These are phyloP conservation scores for Coemansia sp. DNA, from an alignment of 192 early-diverging fungal genomes.

Conservation along the genomic window DNA sequence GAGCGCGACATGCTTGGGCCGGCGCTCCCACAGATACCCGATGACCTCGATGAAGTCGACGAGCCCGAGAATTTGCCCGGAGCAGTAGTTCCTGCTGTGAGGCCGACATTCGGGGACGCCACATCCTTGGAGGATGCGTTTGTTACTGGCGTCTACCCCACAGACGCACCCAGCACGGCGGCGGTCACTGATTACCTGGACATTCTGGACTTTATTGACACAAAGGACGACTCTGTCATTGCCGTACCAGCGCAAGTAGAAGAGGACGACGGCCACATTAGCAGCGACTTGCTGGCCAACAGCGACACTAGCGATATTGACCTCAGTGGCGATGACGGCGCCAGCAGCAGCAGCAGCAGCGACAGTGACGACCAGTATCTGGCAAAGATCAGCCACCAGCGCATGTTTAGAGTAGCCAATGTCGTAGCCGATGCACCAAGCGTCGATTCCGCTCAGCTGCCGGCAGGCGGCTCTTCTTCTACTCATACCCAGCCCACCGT, in stretches of 20 bases:
- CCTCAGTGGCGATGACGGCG: conserved; percentile 13
- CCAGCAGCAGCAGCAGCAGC: conserved; percentile 13
- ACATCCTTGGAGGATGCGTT: not conserved
- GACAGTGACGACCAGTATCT: conserved; percentile 41
- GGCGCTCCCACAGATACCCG: conserved; percentile 26
- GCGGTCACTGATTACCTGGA: conserved; percentile 44
- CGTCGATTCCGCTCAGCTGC: too few relatives aligned
- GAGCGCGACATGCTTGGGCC: conserved; percentile 37
- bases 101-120: not conserved
- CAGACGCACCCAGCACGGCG: not conserved
- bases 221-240: not conserved
- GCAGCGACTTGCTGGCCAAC: conserved; percentile 45
- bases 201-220: conserved; percentile 42
- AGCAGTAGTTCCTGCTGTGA: not conserved
- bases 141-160: conserved; percentile 3
- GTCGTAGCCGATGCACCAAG: conserved; percentile 9
- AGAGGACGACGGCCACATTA: conserved; percentile 43
- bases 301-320: conserved; percentile 25
- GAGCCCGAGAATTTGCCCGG: not conserved
- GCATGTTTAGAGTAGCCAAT: conserved; percentile 17
- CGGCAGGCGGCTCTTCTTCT: not conserved
- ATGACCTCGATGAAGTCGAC: conserved; percentile 21
- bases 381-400: conserved; percentile 16
- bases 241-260: not conserved
- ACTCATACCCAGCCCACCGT: not conserved